These are phyloP conservation scores for Paramecium caudatum DNA, from an alignment of 73 alveolate genomes.

Conservation along the genomic window DNA sequence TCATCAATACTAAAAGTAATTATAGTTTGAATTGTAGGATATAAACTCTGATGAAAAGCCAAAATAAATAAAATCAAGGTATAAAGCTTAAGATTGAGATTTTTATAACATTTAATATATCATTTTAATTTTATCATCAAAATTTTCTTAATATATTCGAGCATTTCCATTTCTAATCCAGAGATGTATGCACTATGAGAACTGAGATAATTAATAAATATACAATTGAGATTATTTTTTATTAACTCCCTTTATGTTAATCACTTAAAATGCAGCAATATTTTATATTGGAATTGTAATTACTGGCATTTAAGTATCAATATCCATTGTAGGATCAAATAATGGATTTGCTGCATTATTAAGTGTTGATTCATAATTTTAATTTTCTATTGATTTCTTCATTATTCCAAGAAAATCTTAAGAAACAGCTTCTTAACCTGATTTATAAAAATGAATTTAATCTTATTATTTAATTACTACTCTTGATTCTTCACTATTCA, in stretches of 20 bases:
- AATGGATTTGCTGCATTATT: slow-evolving; percentile 7
- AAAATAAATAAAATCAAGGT: not conserved
- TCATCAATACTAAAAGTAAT: slow-evolving; percentile 34
- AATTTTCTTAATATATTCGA: slow-evolving; percentile 23
- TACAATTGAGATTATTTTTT: slow-evolving; percentile 46
- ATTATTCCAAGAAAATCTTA: not conserved
- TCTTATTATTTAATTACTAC: not conserved
- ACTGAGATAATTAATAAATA: not conserved
- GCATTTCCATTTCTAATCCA: slow-evolving; percentile 72
- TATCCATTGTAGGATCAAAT: slow-evolving; percentile 72
- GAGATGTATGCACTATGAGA: slow-evolving; percentile 74
- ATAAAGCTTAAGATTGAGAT: slow-evolving; percentile 20
- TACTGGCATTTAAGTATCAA: slow-evolving; percentile 76
- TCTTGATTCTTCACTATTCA: slow-evolving; percentile 55
- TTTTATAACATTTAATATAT: not conserved
- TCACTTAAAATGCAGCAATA: slow-evolving; percentile 48
- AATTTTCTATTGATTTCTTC: not conserved
- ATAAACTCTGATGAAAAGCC: slow-evolving; percentile 49
- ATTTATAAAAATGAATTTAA: not conserved
- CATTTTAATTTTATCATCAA: slow-evolving; percentile 33
- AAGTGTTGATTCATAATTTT: not conserved
- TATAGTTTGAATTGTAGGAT: not conserved
- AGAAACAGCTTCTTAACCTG: not conserved
- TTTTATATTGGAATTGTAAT: slow-evolving; percentile 59
- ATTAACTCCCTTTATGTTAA: slow-evolving; percentile 71